phyloP scores from a whole-genome alignment of 352 stramenopile species.

The Globisporangium alternatum region DNA sequence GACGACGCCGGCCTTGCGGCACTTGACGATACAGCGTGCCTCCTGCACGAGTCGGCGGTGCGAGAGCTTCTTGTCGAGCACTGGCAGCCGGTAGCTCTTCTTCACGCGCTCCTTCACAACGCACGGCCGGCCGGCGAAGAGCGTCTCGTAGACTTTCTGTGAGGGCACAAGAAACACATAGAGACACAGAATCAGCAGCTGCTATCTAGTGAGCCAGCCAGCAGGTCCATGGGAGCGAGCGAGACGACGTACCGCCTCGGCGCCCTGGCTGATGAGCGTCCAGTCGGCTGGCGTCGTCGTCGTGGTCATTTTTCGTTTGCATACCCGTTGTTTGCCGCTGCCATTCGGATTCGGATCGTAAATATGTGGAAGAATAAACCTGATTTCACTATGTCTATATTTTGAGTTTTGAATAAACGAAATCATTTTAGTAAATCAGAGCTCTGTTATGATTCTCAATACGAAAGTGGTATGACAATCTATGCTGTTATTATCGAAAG shows the following conservation, averaged over 20 bases:
- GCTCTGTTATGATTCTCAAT: no score
- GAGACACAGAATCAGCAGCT: neutral
- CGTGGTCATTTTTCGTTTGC: conserved; percentile 21
- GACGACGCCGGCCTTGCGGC: conserved; percentile 61
- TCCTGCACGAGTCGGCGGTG: conserved; percentile 80
- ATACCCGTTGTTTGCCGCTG: neutral
- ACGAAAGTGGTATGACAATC: no score
- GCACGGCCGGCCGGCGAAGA: conserved; percentile 59
- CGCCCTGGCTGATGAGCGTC: conserved; percentile 75
- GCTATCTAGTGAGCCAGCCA: no score
- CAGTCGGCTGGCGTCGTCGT: conserved; percentile 32
- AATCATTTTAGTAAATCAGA: no score
- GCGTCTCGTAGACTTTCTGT: conserved; percentile 78
- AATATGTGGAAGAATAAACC: no score
- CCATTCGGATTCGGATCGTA: no score
- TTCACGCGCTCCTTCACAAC: conserved; percentile 85
- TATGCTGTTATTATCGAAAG: no score
- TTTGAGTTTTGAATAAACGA: no score
- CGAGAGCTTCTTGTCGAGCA: conserved; percentile 79
- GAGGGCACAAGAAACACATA: neutral
- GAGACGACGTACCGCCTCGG: conserved; percentile 55
- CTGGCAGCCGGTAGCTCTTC: conserved; percentile 73
- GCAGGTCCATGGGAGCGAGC: no score
- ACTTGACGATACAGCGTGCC: conserved; percentile 80
- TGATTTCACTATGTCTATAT: no score